phyloP scores from a whole-genome alignment of 306 rosid genomes.

The Calophaca sinica region DNA sequence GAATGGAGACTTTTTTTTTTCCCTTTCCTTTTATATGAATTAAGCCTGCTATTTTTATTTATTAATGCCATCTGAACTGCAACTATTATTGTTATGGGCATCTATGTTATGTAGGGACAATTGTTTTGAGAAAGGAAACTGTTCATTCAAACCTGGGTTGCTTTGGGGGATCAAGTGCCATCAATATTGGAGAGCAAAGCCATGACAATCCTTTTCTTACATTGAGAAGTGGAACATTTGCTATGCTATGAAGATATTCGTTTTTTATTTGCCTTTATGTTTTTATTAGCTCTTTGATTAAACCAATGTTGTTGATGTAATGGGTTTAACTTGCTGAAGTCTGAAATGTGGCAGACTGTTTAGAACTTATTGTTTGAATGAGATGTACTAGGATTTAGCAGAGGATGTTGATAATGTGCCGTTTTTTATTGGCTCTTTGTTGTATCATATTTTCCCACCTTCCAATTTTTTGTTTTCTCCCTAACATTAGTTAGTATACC shows the following conservation, averaged over 20 bases:
- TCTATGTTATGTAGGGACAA: slow-evolving; percentile 54
- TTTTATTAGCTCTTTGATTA: slow-evolving; percentile 65
- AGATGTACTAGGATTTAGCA: slow-evolving; percentile 76
- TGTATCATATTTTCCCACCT: slow-evolving; percentile 59
- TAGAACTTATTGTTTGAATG: slow-evolving; percentile 63
- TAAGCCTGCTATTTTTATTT: not conserved
- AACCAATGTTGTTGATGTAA: slow-evolving; percentile 67
- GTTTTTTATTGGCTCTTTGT: slow-evolving; percentile 63
- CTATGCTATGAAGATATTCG: slow-evolving; percentile 59
- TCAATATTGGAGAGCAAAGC: slow-evolving; percentile 44
- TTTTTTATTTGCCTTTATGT: slow-evolving; percentile 63
- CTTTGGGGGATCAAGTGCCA: slow-evolving; percentile 49
- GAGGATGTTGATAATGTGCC: slow-evolving; percentile 74
- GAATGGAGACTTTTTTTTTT: not conserved
- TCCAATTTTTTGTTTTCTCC: slow-evolving; percentile 41
- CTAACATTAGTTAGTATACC: slow-evolving; percentile 42
- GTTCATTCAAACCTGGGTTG: slow-evolving; percentile 53
- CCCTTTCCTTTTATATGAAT: slow-evolving; percentile 1
- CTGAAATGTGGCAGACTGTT: slow-evolving; percentile 68
- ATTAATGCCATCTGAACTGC: slow-evolving; percentile 44
- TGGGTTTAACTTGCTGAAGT: slow-evolving; percentile 75
- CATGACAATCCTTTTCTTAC: slow-evolving; percentile 54
- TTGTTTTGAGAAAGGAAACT: slow-evolving; percentile 54
- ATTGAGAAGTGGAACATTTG: slow-evolving; percentile 63
- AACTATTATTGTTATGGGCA: slow-evolving; percentile 34